Percentiles rank a stretch among this genome's conserved stretches.
phyloP scores from a whole-genome alignment of 768 basidiomycete genomes.

The Leccinum variicolor region DNA sequence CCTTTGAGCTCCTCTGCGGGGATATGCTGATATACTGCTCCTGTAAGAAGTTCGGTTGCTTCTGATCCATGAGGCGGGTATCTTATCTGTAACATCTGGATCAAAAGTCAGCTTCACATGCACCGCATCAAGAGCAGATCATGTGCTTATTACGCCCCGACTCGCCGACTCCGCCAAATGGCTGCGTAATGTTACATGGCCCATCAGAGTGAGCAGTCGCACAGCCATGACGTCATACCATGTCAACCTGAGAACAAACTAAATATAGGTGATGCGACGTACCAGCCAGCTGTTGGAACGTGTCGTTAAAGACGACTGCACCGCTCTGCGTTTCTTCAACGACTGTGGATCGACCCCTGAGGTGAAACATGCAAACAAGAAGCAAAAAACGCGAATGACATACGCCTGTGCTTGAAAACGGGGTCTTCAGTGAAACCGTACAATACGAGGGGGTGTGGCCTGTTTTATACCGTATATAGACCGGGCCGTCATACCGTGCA shows the following conservation, averaged over 20 bases:
- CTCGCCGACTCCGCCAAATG: constrained; percentile 56
- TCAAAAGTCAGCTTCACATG: background rate
- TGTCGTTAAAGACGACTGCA: constrained; percentile 55
- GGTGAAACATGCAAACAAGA: background rate
- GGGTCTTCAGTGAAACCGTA: constrained; percentile 60
- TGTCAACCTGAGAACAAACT: no score
- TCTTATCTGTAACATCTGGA: constrained; percentile 36
- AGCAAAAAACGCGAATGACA: constrained; percentile 2
- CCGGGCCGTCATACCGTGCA: constrained; percentile 36
- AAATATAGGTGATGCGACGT: constrained; percentile 8
- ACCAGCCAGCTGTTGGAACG: constrained; percentile 52
- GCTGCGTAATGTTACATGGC: constrained; percentile 23
- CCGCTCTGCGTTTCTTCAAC: constrained; percentile 56
- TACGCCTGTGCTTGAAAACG: constrained; percentile 37
- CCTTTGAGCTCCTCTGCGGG: constrained; percentile 12
- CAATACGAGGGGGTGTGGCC: constrained; percentile 57
- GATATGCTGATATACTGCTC: constrained; percentile 8
- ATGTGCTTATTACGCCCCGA: constrained; percentile 58
- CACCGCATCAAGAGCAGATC: background rate
- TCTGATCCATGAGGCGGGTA: constrained; percentile 24
- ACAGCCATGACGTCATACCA: constrained; percentile 15
- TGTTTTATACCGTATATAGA: constrained; percentile 17
- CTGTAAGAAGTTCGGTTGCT: constrained; percentile 12
- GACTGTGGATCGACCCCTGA: constrained; percentile 37
- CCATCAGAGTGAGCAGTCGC: constrained; percentile 6